These are phyloP conservation scores for Monosporascus ibericus DNA, from an alignment of 2,329 filamentous ascomycete genomes.

Conservation along the genomic window DNA sequence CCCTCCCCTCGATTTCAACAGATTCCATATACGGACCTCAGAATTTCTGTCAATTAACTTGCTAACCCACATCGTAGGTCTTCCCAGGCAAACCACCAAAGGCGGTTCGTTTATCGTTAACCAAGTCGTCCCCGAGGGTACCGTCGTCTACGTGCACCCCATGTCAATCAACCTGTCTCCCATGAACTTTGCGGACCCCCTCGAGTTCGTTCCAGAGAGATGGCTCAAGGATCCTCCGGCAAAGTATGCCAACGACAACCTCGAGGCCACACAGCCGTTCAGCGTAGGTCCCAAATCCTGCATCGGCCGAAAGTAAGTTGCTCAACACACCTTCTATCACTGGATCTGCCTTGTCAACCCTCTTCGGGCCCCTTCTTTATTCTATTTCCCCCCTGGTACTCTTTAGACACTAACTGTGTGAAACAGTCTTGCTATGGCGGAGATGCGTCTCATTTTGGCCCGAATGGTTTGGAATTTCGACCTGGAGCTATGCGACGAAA, in stretches of 20 bases:
- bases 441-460: slow-evolving; percentile 6
- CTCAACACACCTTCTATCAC: background rate
- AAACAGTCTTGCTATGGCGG: slow-evolving; percentile 6
- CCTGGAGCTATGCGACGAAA: slow-evolving; percentile 1
- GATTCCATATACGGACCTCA: no score
- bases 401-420: background rate
- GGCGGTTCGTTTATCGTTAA: slow-evolving; percentile 5
- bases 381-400: background rate
- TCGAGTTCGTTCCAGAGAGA: slow-evolving; percentile 12
- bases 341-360: background rate
- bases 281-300: slow-evolving; percentile 8
- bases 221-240: slow-evolving; percentile 4
- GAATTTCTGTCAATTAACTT: background rate
- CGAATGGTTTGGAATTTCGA: slow-evolving; percentile 9
- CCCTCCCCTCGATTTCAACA: no score
- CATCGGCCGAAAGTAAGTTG: slow-evolving; percentile 8
- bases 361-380: no score
- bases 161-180: slow-evolving; percentile 3
- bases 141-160: slow-evolving; percentile 4
- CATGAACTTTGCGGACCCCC: slow-evolving; percentile 6
- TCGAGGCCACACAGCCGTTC: slow-evolving; percentile 3
- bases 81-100: slow-evolving; percentile 1
- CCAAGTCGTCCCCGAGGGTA: slow-evolving; percentile 7
- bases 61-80: no score
- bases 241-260: slow-evolving; percentile 6